Evolutionary conservation across 2,329 filamentous ascomycete genomes (phyloP).

Genomic region (Waltergamsia citrina): DNA sequence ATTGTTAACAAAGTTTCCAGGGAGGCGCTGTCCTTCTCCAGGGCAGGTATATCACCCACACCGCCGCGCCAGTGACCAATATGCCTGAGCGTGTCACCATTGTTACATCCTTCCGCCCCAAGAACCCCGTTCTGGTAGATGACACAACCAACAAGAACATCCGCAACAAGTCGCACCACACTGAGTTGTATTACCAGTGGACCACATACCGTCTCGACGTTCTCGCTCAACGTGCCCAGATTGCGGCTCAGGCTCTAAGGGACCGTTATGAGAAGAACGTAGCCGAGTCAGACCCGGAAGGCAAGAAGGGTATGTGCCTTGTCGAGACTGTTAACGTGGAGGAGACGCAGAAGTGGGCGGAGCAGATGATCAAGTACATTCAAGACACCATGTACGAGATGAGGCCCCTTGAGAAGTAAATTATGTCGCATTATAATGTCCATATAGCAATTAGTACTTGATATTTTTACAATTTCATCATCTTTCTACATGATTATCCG

Average conservation of each 20-base stretch:
- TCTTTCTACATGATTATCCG: too few species aligned
- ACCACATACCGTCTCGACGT: constrained; percentile 15
- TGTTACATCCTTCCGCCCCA: constrained; percentile 33
- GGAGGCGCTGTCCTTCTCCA: constrained; percentile 33
- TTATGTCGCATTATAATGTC: too few species aligned
- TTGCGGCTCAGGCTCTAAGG: constrained; percentile 10
- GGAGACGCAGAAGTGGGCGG: constrained; percentile 14
- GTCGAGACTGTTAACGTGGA: constrained; percentile 15
- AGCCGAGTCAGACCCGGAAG: constrained; percentile 10
- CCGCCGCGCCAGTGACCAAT: constrained; percentile 27
- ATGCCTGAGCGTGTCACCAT: constrained; percentile 34
- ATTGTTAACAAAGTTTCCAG: constrained; percentile 7
- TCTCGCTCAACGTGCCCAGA: constrained; percentile 9
- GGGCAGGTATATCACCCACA: constrained; percentile 34
- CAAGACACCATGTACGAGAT: constrained; percentile 18
- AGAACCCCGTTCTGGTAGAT: constrained; percentile 25
- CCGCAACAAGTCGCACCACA: constrained; percentile 12
- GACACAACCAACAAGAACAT: constrained; percentile 25
- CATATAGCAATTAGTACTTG: too few species aligned
- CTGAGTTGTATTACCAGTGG: constrained; percentile 19
- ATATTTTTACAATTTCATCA: too few species aligned
- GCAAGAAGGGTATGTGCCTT: constrained; percentile 12
- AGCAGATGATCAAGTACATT: constrained; percentile 18
- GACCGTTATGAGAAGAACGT: constrained; percentile 14
- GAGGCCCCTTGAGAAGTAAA: constrained; percentile 10